phyloP scores from a whole-genome alignment of 345 rosid species.

The Rubroshorea leprosula region DNA sequence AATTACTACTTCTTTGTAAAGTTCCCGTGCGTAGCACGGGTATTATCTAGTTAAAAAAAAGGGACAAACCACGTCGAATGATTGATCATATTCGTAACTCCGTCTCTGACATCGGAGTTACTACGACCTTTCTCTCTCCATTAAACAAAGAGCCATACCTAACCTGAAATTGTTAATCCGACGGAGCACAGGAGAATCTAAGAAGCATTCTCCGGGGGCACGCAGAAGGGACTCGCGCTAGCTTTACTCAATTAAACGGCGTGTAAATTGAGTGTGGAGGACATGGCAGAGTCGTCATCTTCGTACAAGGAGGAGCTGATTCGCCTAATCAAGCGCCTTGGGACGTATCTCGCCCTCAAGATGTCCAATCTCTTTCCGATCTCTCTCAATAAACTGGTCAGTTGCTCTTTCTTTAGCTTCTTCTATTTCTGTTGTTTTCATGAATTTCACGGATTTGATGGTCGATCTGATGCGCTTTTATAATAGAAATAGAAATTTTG shows the following conservation, averaged over 20 bases:
- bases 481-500: too few species aligned
- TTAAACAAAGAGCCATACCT: too few species aligned
- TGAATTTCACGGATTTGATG: neutral
- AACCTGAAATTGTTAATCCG: too few species aligned
- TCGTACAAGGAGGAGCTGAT: constrained; percentile 68
- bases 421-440: constrained; percentile 2
- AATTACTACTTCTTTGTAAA: too few species aligned
- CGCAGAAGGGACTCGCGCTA: neutral
- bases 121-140: too few species aligned
- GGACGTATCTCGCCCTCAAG: constrained; percentile 71
- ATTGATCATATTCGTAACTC: too few species aligned
- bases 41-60: too few species aligned
- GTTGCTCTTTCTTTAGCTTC: constrained; percentile 3
- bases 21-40: too few species aligned
- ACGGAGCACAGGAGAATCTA: constrained; percentile 11
- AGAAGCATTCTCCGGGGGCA: constrained; percentile 8
- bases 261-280: neutral
- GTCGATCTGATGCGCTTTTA: too few species aligned
- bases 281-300: constrained; percentile 53
- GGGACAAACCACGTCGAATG: too few species aligned
- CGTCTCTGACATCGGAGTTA: too few species aligned
- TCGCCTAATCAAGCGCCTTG: constrained; percentile 81
- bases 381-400: constrained; percentile 66
- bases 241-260: constrained; percentile 3
- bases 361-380: constrained; percentile 60